These are phyloP conservation scores for Desmodesmus armatus DNA, from an alignment of 139 green algal genomes.

Conservation along the genomic window DNA sequence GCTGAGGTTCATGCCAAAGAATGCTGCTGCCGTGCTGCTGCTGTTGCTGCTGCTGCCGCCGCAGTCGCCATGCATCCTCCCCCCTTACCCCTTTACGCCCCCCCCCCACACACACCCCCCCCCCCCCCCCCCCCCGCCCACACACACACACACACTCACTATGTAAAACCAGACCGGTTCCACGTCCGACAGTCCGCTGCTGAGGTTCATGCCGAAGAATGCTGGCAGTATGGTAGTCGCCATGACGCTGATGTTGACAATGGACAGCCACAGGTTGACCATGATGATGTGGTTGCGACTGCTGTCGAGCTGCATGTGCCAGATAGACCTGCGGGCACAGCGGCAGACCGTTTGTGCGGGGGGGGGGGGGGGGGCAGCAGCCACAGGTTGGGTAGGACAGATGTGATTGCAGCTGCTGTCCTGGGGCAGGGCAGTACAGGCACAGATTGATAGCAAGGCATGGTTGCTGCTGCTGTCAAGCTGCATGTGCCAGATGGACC, in stretches of 20 bases:
- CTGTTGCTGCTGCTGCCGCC: too few species aligned
- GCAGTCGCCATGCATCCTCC: too few species aligned
- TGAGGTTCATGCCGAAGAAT: conserved; percentile 72
- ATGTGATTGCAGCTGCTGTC: conserved; percentile 11
- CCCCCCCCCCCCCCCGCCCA: too few species aligned
- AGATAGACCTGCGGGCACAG: conserved; percentile 24
- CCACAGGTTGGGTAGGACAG: neutral
- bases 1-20: too few species aligned
- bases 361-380: neutral
- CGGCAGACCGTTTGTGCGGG: neutral
- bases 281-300: conserved; percentile 73
- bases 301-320: conserved; percentile 60
- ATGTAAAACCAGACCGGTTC: conserved; percentile 20
- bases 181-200: conserved; percentile 42
- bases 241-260: conserved; percentile 62
- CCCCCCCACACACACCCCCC: too few species aligned
- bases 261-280: conserved; percentile 62
- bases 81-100: too few species aligned
- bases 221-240: conserved; percentile 49
- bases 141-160: conserved; percentile 35
- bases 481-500: conserved; percentile 50
- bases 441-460: too few species aligned
- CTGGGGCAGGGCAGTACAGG: neutral
- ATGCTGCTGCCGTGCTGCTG: too few species aligned
- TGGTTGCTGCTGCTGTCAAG: conserved; percentile 68